phyloP scores from a whole-genome alignment of 2,329 filamentous ascomycete genomes.

The Ciborinia camelliae region DNA sequence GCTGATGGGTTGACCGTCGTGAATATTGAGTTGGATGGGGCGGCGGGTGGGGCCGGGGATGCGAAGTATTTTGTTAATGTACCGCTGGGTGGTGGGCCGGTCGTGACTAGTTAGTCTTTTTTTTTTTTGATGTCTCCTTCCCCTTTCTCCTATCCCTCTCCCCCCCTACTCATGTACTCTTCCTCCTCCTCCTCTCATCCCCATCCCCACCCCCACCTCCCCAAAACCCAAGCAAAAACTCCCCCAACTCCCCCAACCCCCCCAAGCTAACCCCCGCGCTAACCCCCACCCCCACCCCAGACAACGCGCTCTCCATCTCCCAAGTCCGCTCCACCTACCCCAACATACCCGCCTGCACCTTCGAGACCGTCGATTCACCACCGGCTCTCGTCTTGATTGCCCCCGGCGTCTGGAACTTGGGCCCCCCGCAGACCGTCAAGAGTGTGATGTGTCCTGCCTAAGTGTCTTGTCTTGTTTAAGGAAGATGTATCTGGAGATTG shows the following conservation, averaged over 20 bases:
- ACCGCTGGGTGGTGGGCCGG: conserved; percentile 27
- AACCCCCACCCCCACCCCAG: conserved; percentile 6
- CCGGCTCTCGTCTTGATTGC: conserved; percentile 23
- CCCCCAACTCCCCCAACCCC: too few relatives aligned
- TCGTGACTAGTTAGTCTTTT: conserved; percentile 25
- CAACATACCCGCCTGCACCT: conserved; percentile 25
- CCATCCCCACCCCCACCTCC: background rate
- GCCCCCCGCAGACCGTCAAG: conserved; percentile 32
- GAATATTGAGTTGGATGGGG: conserved; percentile 31
- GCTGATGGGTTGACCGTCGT: conserved; percentile 17
- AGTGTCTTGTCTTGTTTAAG: too few relatives aligned
- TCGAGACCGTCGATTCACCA: conserved; percentile 24
- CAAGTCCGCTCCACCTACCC: conserved; percentile 25
- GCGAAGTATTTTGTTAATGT: conserved; percentile 29
- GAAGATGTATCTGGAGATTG: too few relatives aligned
- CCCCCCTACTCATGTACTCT: too few relatives aligned
- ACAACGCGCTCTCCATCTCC: conserved; percentile 32
- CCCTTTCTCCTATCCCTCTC: background rate
- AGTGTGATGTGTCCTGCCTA: conserved; percentile 24
- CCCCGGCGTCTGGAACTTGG: conserved; percentile 28
- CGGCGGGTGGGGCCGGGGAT: conserved; percentile 29
- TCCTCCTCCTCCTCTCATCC: background rate
- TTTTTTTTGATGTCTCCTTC: background rate
- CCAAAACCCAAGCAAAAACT: background rate
- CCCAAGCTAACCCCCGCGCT: background rate